Conservation (phyloP, 1,284 basidiomycete genomes). For the Leccinum subfulvum region DNA sequence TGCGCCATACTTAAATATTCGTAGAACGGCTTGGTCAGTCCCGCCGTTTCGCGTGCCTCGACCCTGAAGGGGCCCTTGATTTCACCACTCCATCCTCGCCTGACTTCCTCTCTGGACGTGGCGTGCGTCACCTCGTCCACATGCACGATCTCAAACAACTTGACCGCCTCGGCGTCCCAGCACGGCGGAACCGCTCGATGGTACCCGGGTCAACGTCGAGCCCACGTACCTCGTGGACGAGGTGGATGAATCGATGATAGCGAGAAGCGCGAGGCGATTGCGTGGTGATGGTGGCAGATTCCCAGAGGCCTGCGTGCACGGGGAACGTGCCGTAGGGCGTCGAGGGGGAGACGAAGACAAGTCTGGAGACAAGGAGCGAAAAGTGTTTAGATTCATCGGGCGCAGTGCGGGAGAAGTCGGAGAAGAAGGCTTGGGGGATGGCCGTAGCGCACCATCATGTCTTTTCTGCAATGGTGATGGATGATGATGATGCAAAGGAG, state of each 20-base stretch:
- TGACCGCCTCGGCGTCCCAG: not conserved
- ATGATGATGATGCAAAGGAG: not conserved
- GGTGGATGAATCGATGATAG: not conserved
- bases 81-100: not conserved
- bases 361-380: not conserved
- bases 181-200: not conserved
- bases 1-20: not conserved
- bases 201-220: not conserved
- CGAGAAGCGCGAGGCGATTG: not conserved
- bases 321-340: not conserved
- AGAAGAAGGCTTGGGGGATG: constrained; percentile 7
- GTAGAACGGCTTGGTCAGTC: not conserved
- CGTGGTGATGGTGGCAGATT: not conserved
- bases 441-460: too few species aligned
- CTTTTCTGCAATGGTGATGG: too few species aligned
- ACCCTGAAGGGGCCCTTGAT: constrained; percentile 2
- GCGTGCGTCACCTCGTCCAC: constrained; percentile 1
- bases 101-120: constrained; percentile 2
- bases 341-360: not conserved
- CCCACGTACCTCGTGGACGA: not conserved
- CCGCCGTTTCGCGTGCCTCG: not conserved
- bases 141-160: not conserved
- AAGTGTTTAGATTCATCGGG: not conserved
- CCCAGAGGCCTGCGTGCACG: constrained; percentile 1
- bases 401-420: not conserved